These are phyloP conservation scores for Moesziomyces parantarcticus DNA, from an alignment of 1,284 basidiomycete species.

Conservation along the genomic window DNA sequence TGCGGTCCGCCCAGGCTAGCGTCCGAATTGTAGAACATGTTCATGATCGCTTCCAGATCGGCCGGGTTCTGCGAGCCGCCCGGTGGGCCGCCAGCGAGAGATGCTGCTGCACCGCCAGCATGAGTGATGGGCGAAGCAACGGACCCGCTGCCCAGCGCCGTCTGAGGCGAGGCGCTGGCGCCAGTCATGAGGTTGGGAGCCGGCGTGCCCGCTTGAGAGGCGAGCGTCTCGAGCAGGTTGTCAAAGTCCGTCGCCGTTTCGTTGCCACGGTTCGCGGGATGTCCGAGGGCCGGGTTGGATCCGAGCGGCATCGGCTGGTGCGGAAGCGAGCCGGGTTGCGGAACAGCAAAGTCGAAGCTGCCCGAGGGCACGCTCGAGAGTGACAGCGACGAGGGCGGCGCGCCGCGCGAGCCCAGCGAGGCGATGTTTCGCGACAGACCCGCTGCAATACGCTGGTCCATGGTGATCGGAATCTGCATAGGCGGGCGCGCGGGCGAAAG, in stretches of 20 bases:
- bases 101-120: conserved; percentile 1
- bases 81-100: conserved; percentile 10
- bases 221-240: conserved; percentile 42
- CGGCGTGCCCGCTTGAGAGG: conserved; percentile 43
- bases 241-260: conserved; percentile 34
- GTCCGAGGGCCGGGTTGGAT: conserved; percentile 3
- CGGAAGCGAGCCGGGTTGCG: conserved; percentile 20
- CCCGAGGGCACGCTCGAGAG: conserved; percentile 51
- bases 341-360: conserved; percentile 59
- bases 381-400: conserved; percentile 31
- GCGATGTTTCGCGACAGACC: conserved; percentile 64
- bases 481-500: conserved; percentile 57
- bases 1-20: conserved; percentile 44
- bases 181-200: conserved; percentile 18
- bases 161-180: conserved; percentile 35
- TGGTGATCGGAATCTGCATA: conserved; percentile 54
- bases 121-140: conserved; percentile 30
- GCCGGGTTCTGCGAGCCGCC: conserved; percentile 27
- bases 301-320: conserved; percentile 19
- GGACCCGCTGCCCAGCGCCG: conserved; percentile 33
- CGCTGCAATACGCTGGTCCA: conserved; percentile 64
- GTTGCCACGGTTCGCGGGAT: conserved; percentile 3
- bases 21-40: conserved; percentile 63
- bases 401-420: conserved; percentile 39
- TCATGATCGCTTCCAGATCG: conserved; percentile 60